A percentile compares a stretch with the other conserved stretches of the same genome.
Conservation (phyloP, 1,139 yeast species). For the Candida tetrigidarum region DNA sequence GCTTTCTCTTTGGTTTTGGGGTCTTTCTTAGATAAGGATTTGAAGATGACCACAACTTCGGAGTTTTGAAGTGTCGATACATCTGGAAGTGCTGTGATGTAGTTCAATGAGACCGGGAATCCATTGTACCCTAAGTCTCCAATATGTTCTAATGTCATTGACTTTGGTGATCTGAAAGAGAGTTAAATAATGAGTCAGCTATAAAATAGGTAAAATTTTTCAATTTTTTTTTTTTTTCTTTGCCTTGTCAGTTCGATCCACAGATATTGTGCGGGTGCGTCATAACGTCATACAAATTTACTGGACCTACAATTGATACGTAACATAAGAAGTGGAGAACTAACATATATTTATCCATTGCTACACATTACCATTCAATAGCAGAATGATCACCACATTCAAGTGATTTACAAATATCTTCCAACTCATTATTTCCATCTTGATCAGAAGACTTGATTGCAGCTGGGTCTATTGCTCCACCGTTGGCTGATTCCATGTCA, state of each 20-base stretch:
- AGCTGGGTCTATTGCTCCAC: conserved; percentile 56
- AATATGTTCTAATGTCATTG: conserved; percentile 1
- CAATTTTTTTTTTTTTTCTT: too few relatives aligned
- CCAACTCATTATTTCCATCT: conserved; percentile 53
- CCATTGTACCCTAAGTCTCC: conserved; percentile 52
- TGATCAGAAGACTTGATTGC: conserved; percentile 41
- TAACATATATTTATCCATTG: too few relatives aligned
- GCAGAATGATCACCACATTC: conserved; percentile 35
- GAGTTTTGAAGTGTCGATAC: conserved; percentile 59
- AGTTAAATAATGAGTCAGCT: too few relatives aligned
- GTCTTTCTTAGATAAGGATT: conserved; percentile 76
- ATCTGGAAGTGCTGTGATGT: conserved; percentile 81
- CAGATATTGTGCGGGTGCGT: too few relatives aligned
- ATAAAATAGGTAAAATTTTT: too few relatives aligned
- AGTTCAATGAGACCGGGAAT: conserved; percentile 71
- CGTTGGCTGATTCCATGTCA: conserved; percentile 46
- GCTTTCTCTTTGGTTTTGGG: conserved; percentile 86
- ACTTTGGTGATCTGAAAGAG: too few relatives aligned
- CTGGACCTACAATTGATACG: too few relatives aligned
- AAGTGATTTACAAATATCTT: conserved; percentile 49
- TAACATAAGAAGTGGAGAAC: too few relatives aligned
- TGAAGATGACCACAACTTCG: conserved; percentile 67
- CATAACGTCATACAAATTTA: too few relatives aligned
- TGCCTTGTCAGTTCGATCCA: too few relatives aligned
- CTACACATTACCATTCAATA: conserved; percentile 18